A percentile compares a stretch with the other conserved stretches of the same genome.
Conservation (phyloP, 1,139 yeast genomes). For the Pichia norvegensis region DNA sequence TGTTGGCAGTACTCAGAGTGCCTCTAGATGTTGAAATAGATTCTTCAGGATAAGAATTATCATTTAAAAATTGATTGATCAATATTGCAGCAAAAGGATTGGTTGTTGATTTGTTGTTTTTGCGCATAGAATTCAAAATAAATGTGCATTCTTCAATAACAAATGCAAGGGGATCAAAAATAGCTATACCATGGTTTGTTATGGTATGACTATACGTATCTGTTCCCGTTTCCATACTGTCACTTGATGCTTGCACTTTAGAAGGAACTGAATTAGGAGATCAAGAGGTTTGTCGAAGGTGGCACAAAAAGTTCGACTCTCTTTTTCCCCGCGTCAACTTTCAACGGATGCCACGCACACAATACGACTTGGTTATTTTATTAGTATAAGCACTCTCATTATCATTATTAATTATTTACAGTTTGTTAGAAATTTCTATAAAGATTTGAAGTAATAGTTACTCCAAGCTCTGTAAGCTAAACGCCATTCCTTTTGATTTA, state of each 20-base stretch:
- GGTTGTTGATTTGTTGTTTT: slow-evolving; percentile 53
- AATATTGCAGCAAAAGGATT: slow-evolving; percentile 86
- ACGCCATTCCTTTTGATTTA: slow-evolving; percentile 60
- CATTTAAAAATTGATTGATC: slow-evolving; percentile 40
- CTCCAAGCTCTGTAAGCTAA: slow-evolving; percentile 61
- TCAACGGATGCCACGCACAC: no score
- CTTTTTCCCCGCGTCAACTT: not conserved
- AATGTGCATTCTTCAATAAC: slow-evolving; percentile 84
- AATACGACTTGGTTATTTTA: no score
- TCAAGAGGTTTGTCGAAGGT: no score
- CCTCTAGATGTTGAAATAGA: slow-evolving; percentile 1
- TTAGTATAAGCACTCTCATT: no score
- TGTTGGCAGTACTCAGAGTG: slow-evolving; percentile 1
- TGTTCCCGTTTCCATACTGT: not conserved
- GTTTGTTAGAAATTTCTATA: not conserved
- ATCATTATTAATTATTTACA: not conserved
- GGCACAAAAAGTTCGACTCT: not conserved
- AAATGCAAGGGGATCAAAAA: slow-evolving; percentile 65
- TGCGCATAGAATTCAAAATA: slow-evolving; percentile 86
- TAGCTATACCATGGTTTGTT: not conserved
- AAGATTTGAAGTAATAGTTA: slow-evolving; percentile 15
- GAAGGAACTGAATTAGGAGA: not conserved
- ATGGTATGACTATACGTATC: not conserved
- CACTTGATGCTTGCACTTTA: not conserved
- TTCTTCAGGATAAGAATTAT: slow-evolving; percentile 8